Base-by-base conservation (phyloP, 116 monocot species). In the Iris pallida region DNA sequence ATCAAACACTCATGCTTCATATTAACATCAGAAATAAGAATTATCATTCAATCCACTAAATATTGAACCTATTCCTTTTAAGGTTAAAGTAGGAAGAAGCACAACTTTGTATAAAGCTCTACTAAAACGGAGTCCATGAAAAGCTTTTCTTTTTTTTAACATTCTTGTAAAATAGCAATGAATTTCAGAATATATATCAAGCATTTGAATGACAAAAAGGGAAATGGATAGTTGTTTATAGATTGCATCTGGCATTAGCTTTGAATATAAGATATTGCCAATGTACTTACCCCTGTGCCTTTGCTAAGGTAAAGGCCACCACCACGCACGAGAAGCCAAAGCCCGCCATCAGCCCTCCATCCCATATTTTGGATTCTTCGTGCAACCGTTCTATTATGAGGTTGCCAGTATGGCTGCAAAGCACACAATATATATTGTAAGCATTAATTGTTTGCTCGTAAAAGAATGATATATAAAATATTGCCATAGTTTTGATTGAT, bases 271-370 rank as follows among this genome's bases (percentile, higher is more conserved):
- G 49, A 51, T 30, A 2, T 20, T 57, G 15, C 55, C 45, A 67
- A 48, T 57, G 47, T 20, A 42, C 53, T 70, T 79, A 91, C 95
- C 78, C 91, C 95, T 16, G 80, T 86, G 79, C 95, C 95, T 88
- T 88, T 91, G 74, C 95, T 91, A 18, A 95, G 88, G 73, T 74
- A 95, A 71, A 95, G 95, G 16, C 95, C 95, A 75, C 95, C 95
- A 65, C 91, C 95, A 58, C 88, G 88, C 45, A 84, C 95, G 55
- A 95, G 88, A 78, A 95, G 95, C 95, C 95, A 95, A 82, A 96
- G 92, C 4, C 95, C 92, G 71, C 92, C 95, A 89, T 96, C 95
- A 71, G 92, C 84, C 65, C 95, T 89, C 96, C 96, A 96, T 45
- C 96, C 96, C 96, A 96, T 92, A 72, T 92, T 96, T 66, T 96